These are phyloP conservation scores for Pichia scutulata DNA, from an alignment of 805 yeast genomes.

Conservation along the genomic window DNA sequence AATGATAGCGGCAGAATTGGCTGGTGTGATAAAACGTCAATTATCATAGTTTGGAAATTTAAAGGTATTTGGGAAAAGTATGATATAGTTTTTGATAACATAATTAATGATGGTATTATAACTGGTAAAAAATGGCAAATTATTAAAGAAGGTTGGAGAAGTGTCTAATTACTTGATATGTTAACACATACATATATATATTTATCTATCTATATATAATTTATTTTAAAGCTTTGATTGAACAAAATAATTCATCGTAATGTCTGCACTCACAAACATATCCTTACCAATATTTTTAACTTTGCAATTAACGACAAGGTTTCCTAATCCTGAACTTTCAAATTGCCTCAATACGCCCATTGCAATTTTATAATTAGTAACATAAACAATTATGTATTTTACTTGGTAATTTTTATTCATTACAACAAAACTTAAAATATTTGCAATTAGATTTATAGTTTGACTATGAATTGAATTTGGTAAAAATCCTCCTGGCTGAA, in stretches of 20 bases:
- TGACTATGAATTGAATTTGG: slow-evolving; percentile 2
- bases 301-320: slow-evolving; percentile 2
- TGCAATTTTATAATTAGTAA: slow-evolving; percentile 8
- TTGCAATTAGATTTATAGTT: slow-evolving; percentile 6
- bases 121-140: slow-evolving; percentile 40
- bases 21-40: slow-evolving; percentile 69
- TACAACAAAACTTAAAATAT: slow-evolving; percentile 4
- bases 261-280: slow-evolving; percentile 5
- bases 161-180: slow-evolving; percentile 25
- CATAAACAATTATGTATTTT: slow-evolving; percentile 1
- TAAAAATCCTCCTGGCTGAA: neutral
- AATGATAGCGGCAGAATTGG: slow-evolving; percentile 46
- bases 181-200: neutral
- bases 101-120: slow-evolving; percentile 10
- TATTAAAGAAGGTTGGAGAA: slow-evolving; percentile 66
- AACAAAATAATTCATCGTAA: neutral
- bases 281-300: slow-evolving; percentile 8
- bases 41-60: slow-evolving; percentile 68
- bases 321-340: slow-evolving; percentile 9
- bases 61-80: slow-evolving; percentile 84
- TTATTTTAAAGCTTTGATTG: slow-evolving; percentile 16
- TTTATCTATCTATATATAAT: neutral
- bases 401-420: neutral
- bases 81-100: slow-evolving; percentile 48
- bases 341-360: slow-evolving; percentile 9